Conservation (phyloP, 176 grass and related monocot genomes). For the Lolium rigidum region DNA sequence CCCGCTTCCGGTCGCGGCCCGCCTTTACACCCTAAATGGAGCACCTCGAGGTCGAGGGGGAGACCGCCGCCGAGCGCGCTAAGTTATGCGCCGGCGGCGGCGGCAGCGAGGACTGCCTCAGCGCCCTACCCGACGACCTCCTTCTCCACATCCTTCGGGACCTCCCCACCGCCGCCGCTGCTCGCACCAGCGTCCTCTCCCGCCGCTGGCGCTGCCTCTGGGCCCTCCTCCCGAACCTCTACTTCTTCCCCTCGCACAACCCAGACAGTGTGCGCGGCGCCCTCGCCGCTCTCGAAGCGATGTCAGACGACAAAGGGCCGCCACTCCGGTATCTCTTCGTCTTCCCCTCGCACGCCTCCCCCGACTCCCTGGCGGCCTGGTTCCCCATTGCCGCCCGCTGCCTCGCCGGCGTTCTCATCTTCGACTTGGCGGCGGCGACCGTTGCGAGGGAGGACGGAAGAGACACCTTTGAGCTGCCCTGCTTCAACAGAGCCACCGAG, state of each 20-base stretch:
- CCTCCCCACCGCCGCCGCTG: background rate
- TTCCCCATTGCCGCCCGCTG: background rate
- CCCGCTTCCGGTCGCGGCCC: no score
- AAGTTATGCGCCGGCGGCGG: background rate
- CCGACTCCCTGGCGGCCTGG: background rate
- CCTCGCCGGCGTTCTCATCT: background rate
- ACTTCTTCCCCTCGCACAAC: background rate
- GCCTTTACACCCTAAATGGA: background rate
- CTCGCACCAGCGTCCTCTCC: slow-evolving; percentile 34
- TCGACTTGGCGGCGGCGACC: no score
- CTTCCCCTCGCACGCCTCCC: background rate
- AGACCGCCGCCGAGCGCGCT: no score
- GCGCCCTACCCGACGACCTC: background rate
- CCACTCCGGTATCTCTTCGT: background rate
- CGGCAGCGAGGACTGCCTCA: slow-evolving; percentile 24
- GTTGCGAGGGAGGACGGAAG: background rate
- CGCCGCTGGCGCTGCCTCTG: slow-evolving; percentile 19
- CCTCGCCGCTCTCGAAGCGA: background rate
- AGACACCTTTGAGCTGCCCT: background rate
- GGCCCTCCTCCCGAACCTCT: slow-evolving; percentile 21
- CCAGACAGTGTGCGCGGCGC: background rate
- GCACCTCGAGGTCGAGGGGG: no score
- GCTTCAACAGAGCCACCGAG: background rate
- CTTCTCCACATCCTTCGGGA: slow-evolving; percentile 7
- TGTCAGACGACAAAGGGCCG: background rate